Base-by-base conservation (phyloP, 108 stramenopile species). In the Skeletonema grethae region DNA sequence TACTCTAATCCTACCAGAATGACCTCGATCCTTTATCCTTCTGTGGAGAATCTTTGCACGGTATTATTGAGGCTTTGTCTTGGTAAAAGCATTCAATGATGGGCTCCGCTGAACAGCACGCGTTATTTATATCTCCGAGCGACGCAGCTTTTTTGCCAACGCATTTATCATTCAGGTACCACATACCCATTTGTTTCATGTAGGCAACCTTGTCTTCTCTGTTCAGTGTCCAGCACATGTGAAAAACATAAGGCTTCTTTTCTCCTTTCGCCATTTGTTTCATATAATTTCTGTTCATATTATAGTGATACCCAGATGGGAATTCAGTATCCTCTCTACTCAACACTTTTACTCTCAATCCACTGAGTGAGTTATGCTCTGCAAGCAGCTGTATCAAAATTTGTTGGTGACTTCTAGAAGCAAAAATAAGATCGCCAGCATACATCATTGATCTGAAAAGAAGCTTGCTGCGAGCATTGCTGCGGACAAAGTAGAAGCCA, bases 401-500 rank as follows among this genome's bases (percentile, higher is more conserved):
- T 25, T 85, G 84, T 72, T 95, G 94, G 63, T 95, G 94, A 65
- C 80, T 81, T 39, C 70, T 81, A 18, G 76, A 82, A 12, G 67
- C 61, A 34, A 82, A 35, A 67, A 95, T 82, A n/a, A 82, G 9
- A 75, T 92, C 91, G 4, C 91, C 89, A 12, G 48, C 35, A 34
- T 84, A 78, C 10, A 91, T 41, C 35, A 90, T 68, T 15, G 57
- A 32, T 12, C 74, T 74, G 34, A 91, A 86, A n/a, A 93, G 73
- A 45, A 84, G 76, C 29, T 76, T 57, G 11, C 89, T 88, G 18
- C 85, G 63, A 9, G 41, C 43, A 45, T 87, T 89, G 76, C 83
- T 66, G 4, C 89, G 73, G 22, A 96, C 83, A 72, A 80, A 96
- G 77, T 95, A 97, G 70, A 96, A 97, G 3, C 97, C 95, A 41